These are phyloP conservation scores for Lachnellula subtilissima DNA, from an alignment of 2,329 filamentous ascomycete genomes.

Conservation along the genomic window DNA sequence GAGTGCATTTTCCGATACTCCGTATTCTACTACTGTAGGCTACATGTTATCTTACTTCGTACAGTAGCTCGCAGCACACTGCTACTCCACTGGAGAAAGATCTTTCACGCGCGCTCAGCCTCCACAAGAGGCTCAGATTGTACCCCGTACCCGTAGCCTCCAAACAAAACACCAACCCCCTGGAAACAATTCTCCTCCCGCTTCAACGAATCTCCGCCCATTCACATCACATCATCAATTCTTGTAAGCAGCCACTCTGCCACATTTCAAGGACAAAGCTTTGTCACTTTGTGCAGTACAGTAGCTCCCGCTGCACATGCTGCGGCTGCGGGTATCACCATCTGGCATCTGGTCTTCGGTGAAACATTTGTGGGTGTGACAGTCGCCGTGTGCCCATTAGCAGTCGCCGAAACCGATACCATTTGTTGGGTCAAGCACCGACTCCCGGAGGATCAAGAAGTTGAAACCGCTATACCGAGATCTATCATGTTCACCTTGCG, in stretches of 20 bases:
- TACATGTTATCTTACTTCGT: no score
- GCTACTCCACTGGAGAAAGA: neutral
- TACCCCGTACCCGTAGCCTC: neutral
- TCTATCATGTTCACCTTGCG: no score
- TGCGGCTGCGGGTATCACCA: neutral
- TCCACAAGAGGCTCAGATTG: neutral
- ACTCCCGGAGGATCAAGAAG: neutral
- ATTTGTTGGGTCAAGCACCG: neutral
- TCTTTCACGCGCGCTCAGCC: neutral
- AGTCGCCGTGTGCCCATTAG: neutral
- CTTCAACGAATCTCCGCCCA: neutral
- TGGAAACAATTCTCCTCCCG: neutral
- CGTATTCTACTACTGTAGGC: neutral
- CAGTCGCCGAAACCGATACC: neutral
- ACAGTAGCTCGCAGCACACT: no score
- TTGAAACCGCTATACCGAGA: no score
- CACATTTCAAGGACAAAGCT: neutral
- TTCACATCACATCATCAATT: neutral
- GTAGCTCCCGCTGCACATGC: neutral
- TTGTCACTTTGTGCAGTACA: neutral
- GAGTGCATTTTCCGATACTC: neutral
- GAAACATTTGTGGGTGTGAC: neutral
- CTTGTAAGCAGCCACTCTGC: neutral
- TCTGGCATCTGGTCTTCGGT: no score
- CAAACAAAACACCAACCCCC: neutral